phyloP scores from a whole-genome alignment of 352 stramenopile genomes.

The Globisporangium viniferum region DNA sequence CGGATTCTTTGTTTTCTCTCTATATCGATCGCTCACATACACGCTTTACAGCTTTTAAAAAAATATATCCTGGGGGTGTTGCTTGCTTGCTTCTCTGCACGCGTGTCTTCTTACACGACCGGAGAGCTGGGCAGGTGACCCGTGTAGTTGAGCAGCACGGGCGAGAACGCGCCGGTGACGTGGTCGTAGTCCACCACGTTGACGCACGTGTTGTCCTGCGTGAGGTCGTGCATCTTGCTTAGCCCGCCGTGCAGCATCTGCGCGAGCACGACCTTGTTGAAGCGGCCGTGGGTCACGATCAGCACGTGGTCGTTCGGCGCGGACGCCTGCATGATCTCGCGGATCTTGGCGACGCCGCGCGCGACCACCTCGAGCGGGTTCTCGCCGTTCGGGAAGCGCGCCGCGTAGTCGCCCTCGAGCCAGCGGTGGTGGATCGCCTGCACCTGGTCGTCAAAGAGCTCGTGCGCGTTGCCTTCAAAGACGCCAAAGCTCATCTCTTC shows the following conservation, averaged over 20 bases:
- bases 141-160: constrained; percentile 75
- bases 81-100: background rate
- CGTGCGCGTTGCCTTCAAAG: constrained; percentile 62
- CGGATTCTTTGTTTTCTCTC: background rate
- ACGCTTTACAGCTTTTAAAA: background rate
- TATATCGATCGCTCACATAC: background rate
- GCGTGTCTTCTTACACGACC: constrained; percentile 18
- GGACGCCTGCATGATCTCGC: constrained; percentile 40
- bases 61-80: background rate
- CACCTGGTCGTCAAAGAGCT: constrained; percentile 46
- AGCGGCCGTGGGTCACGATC: constrained; percentile 78
- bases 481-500: constrained; percentile 86
- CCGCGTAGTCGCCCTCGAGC: constrained; percentile 46
- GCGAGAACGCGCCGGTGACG: constrained; percentile 38
- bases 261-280: constrained; percentile 82
- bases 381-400: constrained; percentile 62
- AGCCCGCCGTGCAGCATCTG: constrained; percentile 62
- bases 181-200: constrained; percentile 84
- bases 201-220: constrained; percentile 85
- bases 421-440: constrained; percentile 63
- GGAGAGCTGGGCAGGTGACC: constrained; percentile 44
- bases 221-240: constrained; percentile 56
- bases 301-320: constrained; percentile 56
- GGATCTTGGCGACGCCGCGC: constrained; percentile 62
- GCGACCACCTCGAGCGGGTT: constrained; percentile 63